phyloP scores from a whole-genome alignment of 2,329 filamentous ascomycete genomes.

The Colletotrichum somersetense region DNA sequence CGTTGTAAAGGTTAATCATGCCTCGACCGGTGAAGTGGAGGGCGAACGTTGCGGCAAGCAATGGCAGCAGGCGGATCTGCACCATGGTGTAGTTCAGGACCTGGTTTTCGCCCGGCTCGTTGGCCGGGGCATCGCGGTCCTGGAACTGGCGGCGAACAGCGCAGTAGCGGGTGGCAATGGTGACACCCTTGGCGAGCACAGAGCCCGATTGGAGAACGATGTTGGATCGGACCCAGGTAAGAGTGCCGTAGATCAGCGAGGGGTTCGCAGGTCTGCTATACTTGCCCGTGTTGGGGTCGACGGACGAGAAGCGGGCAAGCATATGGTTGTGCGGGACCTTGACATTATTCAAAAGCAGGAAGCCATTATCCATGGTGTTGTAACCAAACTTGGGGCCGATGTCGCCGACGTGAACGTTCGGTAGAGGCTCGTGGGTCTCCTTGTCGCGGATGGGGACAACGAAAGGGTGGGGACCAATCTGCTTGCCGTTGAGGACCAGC shows the following conservation, averaged over 20 bases:
- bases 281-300: slow-evolving; percentile 76
- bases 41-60: slow-evolving; percentile 81
- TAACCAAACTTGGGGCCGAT: slow-evolving; percentile 86
- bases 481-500: slow-evolving; percentile 75
- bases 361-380: slow-evolving; percentile 87
- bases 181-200: slow-evolving; percentile 80
- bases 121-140: slow-evolving; percentile 74
- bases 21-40: slow-evolving; percentile 82
- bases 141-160: slow-evolving; percentile 83
- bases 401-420: slow-evolving; percentile 80
- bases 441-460: slow-evolving; percentile 80
- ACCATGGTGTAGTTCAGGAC: slow-evolving; percentile 88
- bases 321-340: slow-evolving; percentile 82
- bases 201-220: slow-evolving; percentile 81
- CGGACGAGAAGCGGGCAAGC: slow-evolving; percentile 55
- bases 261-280: slow-evolving; percentile 77
- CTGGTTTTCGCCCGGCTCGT: slow-evolving; percentile 74
- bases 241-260: slow-evolving; percentile 78
- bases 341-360: slow-evolving; percentile 81
- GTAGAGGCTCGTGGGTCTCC: slow-evolving; percentile 76
- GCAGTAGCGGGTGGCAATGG: slow-evolving; percentile 81
- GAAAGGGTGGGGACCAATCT: slow-evolving; percentile 82
- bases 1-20: slow-evolving; percentile 80
- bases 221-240: slow-evolving; percentile 80
- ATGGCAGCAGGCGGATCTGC: slow-evolving; percentile 77